phyloP scores from a whole-genome alignment of 2,329 filamentous ascomycete genomes.

The Apiospora rasikravindrae region DNA sequence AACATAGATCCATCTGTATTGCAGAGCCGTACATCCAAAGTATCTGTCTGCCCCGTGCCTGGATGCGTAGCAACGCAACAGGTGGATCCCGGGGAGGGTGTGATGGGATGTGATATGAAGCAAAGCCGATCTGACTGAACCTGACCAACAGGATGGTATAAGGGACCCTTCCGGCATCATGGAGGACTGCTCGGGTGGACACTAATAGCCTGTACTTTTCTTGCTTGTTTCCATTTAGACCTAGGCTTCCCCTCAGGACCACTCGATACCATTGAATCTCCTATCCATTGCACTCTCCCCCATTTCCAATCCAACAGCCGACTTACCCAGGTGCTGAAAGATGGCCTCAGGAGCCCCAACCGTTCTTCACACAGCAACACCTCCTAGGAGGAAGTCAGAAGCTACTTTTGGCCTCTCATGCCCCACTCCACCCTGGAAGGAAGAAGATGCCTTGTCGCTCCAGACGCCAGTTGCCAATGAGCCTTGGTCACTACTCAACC shows the following conservation, averaged over 20 bases:
- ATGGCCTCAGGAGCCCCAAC: neutral
- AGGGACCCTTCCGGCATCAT: neutral
- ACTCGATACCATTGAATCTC: neutral
- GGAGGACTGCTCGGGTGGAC: neutral
- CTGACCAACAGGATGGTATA: neutral
- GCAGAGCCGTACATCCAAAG: neutral
- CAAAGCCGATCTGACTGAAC: neutral
- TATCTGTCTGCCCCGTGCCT: neutral
- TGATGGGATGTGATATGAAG: neutral
- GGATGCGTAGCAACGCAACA: neutral
- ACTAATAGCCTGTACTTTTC: neutral
- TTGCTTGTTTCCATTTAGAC: neutral
- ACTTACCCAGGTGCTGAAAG: neutral
- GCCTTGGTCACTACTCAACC: constrained; percentile 9
- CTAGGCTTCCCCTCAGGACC: neutral
- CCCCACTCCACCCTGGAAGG: neutral
- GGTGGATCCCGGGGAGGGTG: neutral
- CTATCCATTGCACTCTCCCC: neutral
- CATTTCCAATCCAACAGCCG: no score
- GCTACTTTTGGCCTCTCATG: neutral
- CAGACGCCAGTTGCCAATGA: neutral
- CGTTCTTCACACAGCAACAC: neutral
- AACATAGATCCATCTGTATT: neutral
- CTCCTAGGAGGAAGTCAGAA: neutral
- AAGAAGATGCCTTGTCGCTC: neutral